Percentiles rank a stretch among this genome's conserved stretches.
These are phyloP conservation scores for Fusarium sp. DNA, from an alignment of 2,329 filamentous ascomycete species.

Conservation along the genomic window DNA sequence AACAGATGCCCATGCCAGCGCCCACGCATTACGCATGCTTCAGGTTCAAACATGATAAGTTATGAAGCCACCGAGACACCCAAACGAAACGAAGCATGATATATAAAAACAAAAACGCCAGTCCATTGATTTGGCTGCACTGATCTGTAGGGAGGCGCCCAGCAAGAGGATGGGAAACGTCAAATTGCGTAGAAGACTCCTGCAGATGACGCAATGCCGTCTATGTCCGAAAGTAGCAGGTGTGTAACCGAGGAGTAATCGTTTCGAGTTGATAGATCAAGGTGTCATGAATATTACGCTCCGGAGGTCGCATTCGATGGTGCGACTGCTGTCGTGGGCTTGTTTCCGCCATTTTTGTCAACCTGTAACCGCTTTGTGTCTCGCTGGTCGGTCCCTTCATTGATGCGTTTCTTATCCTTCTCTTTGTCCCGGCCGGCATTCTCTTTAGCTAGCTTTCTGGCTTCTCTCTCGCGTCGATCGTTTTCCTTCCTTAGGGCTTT, in stretches of 20 bases:
- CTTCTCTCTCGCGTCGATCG: slow-evolving; percentile 72
- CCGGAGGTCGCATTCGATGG: slow-evolving; percentile 22
- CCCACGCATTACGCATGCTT: background rate
- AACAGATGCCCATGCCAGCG: slow-evolving; percentile 7
- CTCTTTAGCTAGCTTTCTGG: slow-evolving; percentile 59
- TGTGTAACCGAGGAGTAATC: background rate
- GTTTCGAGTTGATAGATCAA: background rate
- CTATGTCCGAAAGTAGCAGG: background rate
- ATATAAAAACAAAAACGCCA: slow-evolving; percentile 26
- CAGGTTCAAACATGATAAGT: background rate
- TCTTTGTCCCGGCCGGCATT: slow-evolving; percentile 47
- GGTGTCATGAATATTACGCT: slow-evolving; percentile 3
- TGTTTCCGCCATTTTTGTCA: slow-evolving; percentile 41
- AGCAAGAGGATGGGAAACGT: slow-evolving; percentile 8
- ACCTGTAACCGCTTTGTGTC: slow-evolving; percentile 52
- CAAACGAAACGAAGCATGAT: slow-evolving; percentile 1
- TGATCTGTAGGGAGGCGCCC: background rate
- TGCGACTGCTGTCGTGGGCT: slow-evolving; percentile 9
- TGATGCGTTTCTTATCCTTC: slow-evolving; percentile 56
- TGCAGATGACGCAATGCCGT: slow-evolving; percentile 8
- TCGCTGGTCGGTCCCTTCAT: slow-evolving; percentile 48
- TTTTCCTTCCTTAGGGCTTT: slow-evolving; percentile 94
- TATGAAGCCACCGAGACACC: background rate
- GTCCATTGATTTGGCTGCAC: background rate
- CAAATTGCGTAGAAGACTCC: slow-evolving; percentile 8